Evolutionary conservation across 2,329 filamentous ascomycete genomes (phyloP).

Genomic region (Aschersonia sp.): DNA sequence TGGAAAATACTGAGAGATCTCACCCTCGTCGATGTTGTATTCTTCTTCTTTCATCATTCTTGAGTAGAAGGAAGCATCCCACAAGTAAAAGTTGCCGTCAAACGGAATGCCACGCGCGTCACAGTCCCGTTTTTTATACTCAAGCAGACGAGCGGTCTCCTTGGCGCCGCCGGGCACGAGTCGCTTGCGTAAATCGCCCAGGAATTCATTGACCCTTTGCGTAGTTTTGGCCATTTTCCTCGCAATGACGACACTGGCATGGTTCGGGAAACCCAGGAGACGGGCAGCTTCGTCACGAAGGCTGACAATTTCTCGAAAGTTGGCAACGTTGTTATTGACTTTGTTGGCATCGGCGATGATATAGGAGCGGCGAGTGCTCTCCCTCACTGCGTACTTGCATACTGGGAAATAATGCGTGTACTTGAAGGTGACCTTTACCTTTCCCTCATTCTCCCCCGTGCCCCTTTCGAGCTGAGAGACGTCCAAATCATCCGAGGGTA

Average conservation of each 20-base stretch:
- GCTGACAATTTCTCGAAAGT: slow-evolving; percentile 62
- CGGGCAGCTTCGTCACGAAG: slow-evolving; percentile 67
- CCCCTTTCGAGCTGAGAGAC: slow-evolving; percentile 55
- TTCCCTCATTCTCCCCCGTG: slow-evolving; percentile 55
- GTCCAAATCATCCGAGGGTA: slow-evolving; percentile 55
- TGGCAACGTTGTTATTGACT: slow-evolving; percentile 54
- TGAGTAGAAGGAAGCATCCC: slow-evolving; percentile 72
- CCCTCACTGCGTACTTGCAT: slow-evolving; percentile 60
- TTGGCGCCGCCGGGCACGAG: slow-evolving; percentile 54
- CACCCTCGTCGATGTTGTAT: slow-evolving; percentile 64
- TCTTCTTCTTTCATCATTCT: slow-evolving; percentile 69
- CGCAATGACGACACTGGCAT: slow-evolving; percentile 62
- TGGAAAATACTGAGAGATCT: slow-evolving; percentile 76
- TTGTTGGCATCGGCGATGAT: slow-evolving; percentile 6
- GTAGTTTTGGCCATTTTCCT: slow-evolving; percentile 77
- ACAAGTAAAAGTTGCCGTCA: slow-evolving; percentile 64
- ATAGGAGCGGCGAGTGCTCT: slow-evolving; percentile 47
- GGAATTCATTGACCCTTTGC: slow-evolving; percentile 56
- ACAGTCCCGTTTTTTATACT: slow-evolving; percentile 58
- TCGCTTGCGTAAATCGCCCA: slow-evolving; percentile 53
- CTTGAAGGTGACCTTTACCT: slow-evolving; percentile 66
- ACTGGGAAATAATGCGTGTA: slow-evolving; percentile 70
- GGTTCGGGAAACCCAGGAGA: slow-evolving; percentile 61
- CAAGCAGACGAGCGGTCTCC: slow-evolving; percentile 56
- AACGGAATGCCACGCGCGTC: slow-evolving; percentile 41